Percentiles rank a stretch among this genome's conserved stretches.
phyloP scores from a whole-genome alignment of 371 early-diverging fungal genomes.

The Capillidium heterosporum region DNA sequence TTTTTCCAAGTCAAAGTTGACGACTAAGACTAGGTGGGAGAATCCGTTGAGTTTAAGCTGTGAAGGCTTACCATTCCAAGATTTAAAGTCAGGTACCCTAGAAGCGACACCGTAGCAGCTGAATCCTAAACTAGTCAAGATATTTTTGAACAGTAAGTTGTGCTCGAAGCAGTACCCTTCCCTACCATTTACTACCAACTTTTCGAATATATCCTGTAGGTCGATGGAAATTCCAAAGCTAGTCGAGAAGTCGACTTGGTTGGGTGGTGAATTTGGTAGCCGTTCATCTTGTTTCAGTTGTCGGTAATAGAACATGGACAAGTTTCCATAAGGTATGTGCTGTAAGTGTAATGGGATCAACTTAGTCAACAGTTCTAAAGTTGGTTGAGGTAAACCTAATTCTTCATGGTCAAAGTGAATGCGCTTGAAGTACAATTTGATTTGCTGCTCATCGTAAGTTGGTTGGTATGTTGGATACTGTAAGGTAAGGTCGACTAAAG shows the following conservation, averaged over 20 bases:
- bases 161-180: not conserved
- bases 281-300: too few species aligned
- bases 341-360: not conserved
- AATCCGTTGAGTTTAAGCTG: too few species aligned
- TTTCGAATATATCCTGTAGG: not conserved
- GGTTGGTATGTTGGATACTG: too few species aligned
- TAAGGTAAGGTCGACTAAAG: too few species aligned
- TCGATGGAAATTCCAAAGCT: not conserved
- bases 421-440: not conserved
- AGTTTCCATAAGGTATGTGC: not conserved
- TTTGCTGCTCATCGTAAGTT: not conserved
- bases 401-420: too few species aligned
- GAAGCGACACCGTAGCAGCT: too few species aligned
- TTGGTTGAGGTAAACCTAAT: not conserved
- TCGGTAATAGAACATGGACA: not conserved
- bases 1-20: too few species aligned
- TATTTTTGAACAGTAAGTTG: not conserved
- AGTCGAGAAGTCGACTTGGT: too few species aligned
- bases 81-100: too few species aligned
- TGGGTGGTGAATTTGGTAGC: too few species aligned
- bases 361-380: not conserved
- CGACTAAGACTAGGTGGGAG: too few species aligned
- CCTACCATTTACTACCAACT: not conserved
- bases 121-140: not conserved
- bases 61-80: too few species aligned